Evolutionary conservation across 2,329 filamentous ascomycete species (phyloP).

Genomic region (Cryphonectria japonica): DNA sequence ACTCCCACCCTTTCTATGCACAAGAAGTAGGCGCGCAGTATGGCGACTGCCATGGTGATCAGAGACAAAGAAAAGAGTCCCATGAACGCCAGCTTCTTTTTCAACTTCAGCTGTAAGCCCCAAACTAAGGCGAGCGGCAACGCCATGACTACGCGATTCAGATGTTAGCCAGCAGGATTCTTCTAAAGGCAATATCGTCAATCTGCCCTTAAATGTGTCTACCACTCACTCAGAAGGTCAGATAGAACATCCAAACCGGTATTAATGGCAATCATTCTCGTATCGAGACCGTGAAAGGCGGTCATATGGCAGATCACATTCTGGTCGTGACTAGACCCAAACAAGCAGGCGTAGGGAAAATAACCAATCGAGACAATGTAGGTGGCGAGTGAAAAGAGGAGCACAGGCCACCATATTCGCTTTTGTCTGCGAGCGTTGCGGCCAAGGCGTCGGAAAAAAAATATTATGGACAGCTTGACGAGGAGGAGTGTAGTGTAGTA

Average conservation of each 20-base stretch:
- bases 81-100: constrained; percentile 35
- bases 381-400: not conserved
- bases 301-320: not conserved
- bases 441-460: constrained; percentile 19
- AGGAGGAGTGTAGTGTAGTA: constrained; percentile 1
- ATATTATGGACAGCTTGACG: constrained; percentile 4
- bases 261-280: not conserved
- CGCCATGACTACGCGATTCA: not conserved
- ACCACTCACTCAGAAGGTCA: constrained; percentile 3
- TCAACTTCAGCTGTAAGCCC: constrained; percentile 38
- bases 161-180: not conserved
- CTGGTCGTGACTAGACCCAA: not conserved
- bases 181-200: not conserved
- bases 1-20: not conserved
- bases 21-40: constrained; percentile 1
- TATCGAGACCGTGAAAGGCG: not conserved
- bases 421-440: constrained; percentile 4
- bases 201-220: not conserved
- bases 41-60: constrained; percentile 10
- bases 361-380: constrained; percentile 5
- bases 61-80: constrained; percentile 10
- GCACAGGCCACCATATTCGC: constrained; percentile 13
- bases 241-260: constrained; percentile 6
- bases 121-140: constrained; percentile 32
- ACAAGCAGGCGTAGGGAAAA: not conserved